Evolutionary conservation across 139 green algal genomes (phyloP), one percentile per base, ranked within the genome.

Genomic region (Tetraselmis striata): DNA sequence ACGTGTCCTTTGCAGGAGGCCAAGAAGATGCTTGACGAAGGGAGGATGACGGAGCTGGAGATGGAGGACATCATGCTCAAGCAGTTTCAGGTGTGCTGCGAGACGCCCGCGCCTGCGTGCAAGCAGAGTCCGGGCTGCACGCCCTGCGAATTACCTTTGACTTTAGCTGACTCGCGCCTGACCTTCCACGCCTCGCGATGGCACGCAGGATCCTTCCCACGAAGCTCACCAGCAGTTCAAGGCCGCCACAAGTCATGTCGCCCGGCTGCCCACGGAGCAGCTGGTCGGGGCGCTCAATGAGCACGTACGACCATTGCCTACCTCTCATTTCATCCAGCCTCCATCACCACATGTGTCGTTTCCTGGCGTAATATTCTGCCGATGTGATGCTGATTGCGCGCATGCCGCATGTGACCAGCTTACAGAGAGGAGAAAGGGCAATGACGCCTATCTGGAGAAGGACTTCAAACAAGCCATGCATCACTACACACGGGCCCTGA

Each of bases 221-320:
- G 45, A 27, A 81, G 22, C 30, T 31, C 29, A 76, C 1, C 58
- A 1, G 0, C 31, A 59, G 75, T 76, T 77, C 0, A 59, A 77
- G 0, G 1, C 77, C 2, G 74, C 30, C 26, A 29, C 77, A 23
- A 59, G 29, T 0, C 26, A 79, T 1, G 59, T 79, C 22, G 84
- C 85, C 22, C 75, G 86, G 45, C 79, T 94, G 75, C 81, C 85
- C 31, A 93, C 87, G 5, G 84, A 93, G 32, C 79, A 93, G 77
- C 86, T 95, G 30, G 87, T 94, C 1, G 78, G 87, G n/a, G 90
- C 90, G 11, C 84, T 95, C 23, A 95, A 95, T 59, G 88, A 95
- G 75, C 91, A 95, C 79, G 87, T 94, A 2, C 75, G 28, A 58
- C 32, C 32, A 30, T n/a, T n/a, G n/a, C n/a, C n/a, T n/a, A n/a